These are phyloP conservation scores for Gossypium bickii DNA, from an alignment of 345 rosid genomes.

Conservation along the genomic window DNA sequence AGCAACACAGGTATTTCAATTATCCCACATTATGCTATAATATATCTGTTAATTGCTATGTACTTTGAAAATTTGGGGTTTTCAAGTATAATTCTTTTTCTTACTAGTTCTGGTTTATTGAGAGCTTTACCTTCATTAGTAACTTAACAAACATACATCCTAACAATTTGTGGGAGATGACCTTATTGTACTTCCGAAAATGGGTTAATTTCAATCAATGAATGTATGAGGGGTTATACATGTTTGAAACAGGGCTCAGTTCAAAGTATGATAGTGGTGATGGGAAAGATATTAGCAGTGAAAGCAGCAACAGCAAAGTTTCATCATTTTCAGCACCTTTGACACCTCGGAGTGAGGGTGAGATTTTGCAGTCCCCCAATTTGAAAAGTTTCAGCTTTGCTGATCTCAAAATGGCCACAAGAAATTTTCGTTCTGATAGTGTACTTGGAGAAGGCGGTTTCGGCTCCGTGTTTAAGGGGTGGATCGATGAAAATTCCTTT, in stretches of 20 bases:
- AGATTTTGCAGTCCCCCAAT: constrained; percentile 58
- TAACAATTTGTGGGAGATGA: background rate
- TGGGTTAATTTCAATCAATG: background rate
- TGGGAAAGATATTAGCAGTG: constrained; percentile 37
- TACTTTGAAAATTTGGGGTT: background rate
- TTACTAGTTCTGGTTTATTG: constrained; percentile 10
- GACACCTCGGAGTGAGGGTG: constrained; percentile 62
- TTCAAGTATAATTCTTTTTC: background rate
- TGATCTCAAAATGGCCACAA: constrained; percentile 58
- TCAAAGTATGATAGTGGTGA: constrained; percentile 42
- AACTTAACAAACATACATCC: background rate
- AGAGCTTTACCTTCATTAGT: background rate
- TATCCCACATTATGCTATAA: background rate
- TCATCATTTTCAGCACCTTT: constrained; percentile 42
- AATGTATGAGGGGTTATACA: background rate
- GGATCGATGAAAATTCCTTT: constrained; percentile 57
- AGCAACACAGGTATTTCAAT: constrained; percentile 48
- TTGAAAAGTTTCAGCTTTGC: constrained; percentile 46
- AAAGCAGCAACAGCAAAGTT: constrained; percentile 41
- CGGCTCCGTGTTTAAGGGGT: constrained; percentile 76
- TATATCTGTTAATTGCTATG: background rate
- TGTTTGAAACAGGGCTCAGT: constrained; percentile 40
- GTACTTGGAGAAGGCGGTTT: constrained; percentile 78
- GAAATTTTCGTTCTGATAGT: constrained; percentile 68
- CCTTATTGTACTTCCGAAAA: background rate